Conservation (phyloP, 2,329 filamentous ascomycete genomes). For the Aplosporella prunicola region DNA sequence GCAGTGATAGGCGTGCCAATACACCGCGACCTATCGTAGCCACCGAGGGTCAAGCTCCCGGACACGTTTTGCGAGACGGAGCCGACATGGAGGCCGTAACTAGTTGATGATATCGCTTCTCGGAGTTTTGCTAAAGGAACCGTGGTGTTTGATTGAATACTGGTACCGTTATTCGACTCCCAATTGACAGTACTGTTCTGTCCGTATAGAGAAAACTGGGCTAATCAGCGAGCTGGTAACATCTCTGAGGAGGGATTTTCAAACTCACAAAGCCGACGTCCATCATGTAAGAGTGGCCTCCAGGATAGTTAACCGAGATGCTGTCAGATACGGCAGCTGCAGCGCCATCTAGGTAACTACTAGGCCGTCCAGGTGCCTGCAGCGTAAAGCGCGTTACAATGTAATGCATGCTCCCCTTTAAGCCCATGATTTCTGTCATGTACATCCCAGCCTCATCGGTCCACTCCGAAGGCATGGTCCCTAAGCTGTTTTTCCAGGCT, state of each 20-base stretch:
- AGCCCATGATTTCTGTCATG: not conserved
- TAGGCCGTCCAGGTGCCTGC: not conserved
- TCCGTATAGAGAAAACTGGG: not conserved
- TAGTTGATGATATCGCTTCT: conserved; percentile 17
- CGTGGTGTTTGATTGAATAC: not conserved
- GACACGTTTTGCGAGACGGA: conserved; percentile 19
- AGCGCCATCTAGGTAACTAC: not conserved
- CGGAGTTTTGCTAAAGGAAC: not conserved
- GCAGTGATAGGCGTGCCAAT: conserved; percentile 18
- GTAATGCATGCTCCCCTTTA: not conserved
- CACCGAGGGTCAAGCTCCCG: conserved; percentile 26
- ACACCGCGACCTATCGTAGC: conserved; percentile 25
- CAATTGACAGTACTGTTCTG: not conserved
- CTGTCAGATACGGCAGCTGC: not conserved
- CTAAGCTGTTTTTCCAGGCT: not conserved
- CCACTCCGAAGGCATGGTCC: not conserved
- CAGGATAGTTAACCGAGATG: not conserved
- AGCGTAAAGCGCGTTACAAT: not conserved
- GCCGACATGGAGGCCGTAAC: conserved; percentile 27
- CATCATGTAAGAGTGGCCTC: not conserved
- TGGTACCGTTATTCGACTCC: not conserved
- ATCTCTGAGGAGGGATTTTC: not conserved
- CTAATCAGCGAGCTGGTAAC: not conserved
- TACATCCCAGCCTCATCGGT: not conserved
- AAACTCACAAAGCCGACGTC: conserved; percentile 1